Evolutionary conservation across 1,284 basidiomycete species (phyloP).

Genomic region (Trichosporon ovoides): DNA sequence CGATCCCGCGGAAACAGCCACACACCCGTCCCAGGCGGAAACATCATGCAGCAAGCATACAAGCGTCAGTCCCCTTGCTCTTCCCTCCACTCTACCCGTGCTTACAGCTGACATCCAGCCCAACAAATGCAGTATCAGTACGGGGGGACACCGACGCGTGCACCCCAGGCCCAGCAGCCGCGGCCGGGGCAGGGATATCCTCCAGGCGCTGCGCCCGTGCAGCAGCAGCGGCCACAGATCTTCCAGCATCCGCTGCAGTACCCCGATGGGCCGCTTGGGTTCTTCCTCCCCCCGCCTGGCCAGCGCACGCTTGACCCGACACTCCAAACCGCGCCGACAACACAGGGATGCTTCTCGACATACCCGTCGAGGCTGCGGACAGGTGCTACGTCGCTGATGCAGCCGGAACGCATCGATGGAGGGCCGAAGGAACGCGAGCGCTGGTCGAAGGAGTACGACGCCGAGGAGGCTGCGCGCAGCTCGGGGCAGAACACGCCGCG

Average conservation of each 20-base stretch:
- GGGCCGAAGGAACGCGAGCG: slow-evolving; percentile 48
- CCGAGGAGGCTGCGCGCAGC: slow-evolving; percentile 21
- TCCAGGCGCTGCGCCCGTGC: background rate
- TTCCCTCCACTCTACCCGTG: too few relatives aligned
- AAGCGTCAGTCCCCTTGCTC: slow-evolving; percentile 3
- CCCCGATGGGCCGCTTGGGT: slow-evolving; percentile 38
- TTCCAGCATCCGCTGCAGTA: slow-evolving; percentile 17
- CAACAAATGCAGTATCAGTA: slow-evolving; percentile 2
- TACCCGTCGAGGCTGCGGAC: slow-evolving; percentile 88
- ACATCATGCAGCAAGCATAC: slow-evolving; percentile 1
- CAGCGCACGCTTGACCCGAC: slow-evolving; percentile 36
- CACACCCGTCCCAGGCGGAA: background rate
- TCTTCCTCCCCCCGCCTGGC: slow-evolving; percentile 41
- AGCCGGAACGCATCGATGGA: slow-evolving; percentile 61
- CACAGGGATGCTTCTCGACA: slow-evolving; percentile 72
- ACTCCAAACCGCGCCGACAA: slow-evolving; percentile 29
- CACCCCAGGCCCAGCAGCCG: background rate
- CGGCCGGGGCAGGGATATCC: background rate
- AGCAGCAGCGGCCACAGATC: background rate
- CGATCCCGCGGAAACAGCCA: background rate
- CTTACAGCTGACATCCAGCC: background rate
- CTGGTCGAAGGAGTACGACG: slow-evolving; percentile 39
- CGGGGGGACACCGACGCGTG: background rate
- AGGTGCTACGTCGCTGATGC: slow-evolving; percentile 81
- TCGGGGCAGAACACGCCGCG: slow-evolving; percentile 33